Conservation (phyloP, 306 rosid genomes). For the Cicer yamashitae region DNA sequence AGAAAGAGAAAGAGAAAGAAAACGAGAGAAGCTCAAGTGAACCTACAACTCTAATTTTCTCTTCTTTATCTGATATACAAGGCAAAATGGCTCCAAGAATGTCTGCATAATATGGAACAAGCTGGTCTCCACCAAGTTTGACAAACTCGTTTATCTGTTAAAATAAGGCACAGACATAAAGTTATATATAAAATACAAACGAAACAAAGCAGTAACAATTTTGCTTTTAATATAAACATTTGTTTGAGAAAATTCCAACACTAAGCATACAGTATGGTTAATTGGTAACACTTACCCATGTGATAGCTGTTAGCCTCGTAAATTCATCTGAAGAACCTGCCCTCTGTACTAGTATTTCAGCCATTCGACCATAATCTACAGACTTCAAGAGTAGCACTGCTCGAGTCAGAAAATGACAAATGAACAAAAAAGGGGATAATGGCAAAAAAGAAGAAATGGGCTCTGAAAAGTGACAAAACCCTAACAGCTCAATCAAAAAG, state of each 20-base stretch:
- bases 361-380: slow-evolving; percentile 99
- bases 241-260: slow-evolving; percentile 5
- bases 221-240: slow-evolving; percentile 13
- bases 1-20: neutral
- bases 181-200: slow-evolving; percentile 26
- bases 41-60: slow-evolving; percentile 96
- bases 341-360: slow-evolving; percentile 95
- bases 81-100: slow-evolving; percentile 97
- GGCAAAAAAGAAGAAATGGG: slow-evolving; percentile 30
- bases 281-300: slow-evolving; percentile 75
- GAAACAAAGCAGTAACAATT: slow-evolving; percentile 12
- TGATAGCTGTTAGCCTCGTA: slow-evolving; percentile 93
- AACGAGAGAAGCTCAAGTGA: slow-evolving; percentile 34
- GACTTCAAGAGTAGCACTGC: slow-evolving; percentile 99
- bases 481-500: slow-evolving; percentile 52
- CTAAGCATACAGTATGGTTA: slow-evolving; percentile 24
- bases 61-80: slow-evolving; percentile 99
- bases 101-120: slow-evolving; percentile 94
- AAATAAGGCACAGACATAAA: slow-evolving; percentile 26
- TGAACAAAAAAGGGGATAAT: slow-evolving; percentile 59
- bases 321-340: slow-evolving; percentile 89
- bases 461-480: slow-evolving; percentile 41
- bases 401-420: slow-evolving; percentile 92
- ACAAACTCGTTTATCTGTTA: slow-evolving; percentile 92
- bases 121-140: slow-evolving; percentile 99